These are phyloP conservation scores for Diospyros lotus DNA, from an alignment of 148 eudicot genomes.

Conservation along the genomic window DNA sequence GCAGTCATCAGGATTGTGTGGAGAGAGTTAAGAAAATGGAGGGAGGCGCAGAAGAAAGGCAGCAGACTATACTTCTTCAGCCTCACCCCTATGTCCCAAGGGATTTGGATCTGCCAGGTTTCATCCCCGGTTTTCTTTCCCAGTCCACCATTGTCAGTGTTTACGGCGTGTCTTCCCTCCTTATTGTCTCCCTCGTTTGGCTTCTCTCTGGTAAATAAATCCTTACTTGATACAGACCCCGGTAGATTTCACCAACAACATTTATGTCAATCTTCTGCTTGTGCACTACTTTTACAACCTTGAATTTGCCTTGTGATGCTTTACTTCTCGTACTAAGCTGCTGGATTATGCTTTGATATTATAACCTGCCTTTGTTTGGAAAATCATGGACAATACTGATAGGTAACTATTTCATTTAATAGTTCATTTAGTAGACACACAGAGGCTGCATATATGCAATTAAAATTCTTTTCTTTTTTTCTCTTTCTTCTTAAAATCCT, in stretches of 20 bases:
- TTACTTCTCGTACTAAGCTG: no score
- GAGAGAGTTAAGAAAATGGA: slow-evolving; percentile 1
- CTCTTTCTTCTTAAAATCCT: no score
- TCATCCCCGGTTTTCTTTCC: slow-evolving; percentile 49
- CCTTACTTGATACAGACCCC: background rate
- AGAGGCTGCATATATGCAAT: no score
- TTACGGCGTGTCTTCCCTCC: slow-evolving; percentile 41
- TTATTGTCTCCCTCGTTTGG: slow-evolving; percentile 55
- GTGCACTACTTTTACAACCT: background rate
- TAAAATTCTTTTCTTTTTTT: no score
- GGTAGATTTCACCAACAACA: background rate
- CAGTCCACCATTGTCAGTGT: slow-evolving; percentile 44
- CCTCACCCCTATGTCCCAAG: slow-evolving; percentile 66
- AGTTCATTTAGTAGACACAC: no score
- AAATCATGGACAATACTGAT: no score
- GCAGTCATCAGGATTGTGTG: no score
- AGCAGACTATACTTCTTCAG: background rate
- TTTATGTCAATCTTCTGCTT: background rate
- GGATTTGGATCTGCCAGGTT: slow-evolving; percentile 68
- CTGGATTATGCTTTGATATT: no score
- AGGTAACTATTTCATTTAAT: no score
- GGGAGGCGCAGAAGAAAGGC: background rate
- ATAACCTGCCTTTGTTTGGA: no score
- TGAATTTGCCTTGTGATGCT: no score
- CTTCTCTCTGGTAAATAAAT: slow-evolving; percentile 49